These are phyloP conservation scores for Shiraia bambusicola DNA, from an alignment of 2,329 filamentous ascomycete species.

Conservation along the genomic window DNA sequence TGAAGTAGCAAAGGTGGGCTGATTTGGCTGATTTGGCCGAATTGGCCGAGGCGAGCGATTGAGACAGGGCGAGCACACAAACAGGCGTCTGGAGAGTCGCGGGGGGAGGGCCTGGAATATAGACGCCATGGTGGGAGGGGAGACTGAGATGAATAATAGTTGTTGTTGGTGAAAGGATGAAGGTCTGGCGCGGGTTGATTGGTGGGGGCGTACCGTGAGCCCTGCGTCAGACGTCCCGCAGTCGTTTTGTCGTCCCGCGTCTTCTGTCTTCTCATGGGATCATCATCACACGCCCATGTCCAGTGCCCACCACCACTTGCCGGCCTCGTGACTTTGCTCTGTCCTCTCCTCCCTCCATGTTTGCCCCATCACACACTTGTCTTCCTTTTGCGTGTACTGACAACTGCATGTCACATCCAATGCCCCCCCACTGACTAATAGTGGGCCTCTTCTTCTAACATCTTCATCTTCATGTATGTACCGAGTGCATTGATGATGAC, in stretches of 20 bases:
- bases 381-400: background rate
- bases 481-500: too few relatives aligned
- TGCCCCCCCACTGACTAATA: slow-evolving; percentile 6
- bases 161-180: background rate
- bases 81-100: slow-evolving; percentile 40
- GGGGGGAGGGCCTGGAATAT: slow-evolving; percentile 43
- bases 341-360: background rate
- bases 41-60: slow-evolving; percentile 17
- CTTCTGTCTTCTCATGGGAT: too few relatives aligned
- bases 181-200: slow-evolving; percentile 2
- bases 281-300: too few relatives aligned
- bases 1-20: slow-evolving; percentile 19
- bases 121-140: slow-evolving; percentile 33
- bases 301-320: too few relatives aligned
- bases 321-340: too few relatives aligned
- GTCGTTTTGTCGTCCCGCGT: background rate
- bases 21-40: slow-evolving; percentile 29
- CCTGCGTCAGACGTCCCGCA: slow-evolving; percentile 10
- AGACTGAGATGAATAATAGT: slow-evolving; percentile 1
- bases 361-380: background rate
- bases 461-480: slow-evolving; percentile 1
- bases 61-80: slow-evolving; percentile 37
- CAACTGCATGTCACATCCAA: background rate
- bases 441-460: too few relatives aligned
- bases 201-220: slow-evolving; percentile 6